These are phyloP conservation scores for Dictyophora rubrovolvata DNA, from an alignment of 768 basidiomycete species.

Conservation along the genomic window DNA sequence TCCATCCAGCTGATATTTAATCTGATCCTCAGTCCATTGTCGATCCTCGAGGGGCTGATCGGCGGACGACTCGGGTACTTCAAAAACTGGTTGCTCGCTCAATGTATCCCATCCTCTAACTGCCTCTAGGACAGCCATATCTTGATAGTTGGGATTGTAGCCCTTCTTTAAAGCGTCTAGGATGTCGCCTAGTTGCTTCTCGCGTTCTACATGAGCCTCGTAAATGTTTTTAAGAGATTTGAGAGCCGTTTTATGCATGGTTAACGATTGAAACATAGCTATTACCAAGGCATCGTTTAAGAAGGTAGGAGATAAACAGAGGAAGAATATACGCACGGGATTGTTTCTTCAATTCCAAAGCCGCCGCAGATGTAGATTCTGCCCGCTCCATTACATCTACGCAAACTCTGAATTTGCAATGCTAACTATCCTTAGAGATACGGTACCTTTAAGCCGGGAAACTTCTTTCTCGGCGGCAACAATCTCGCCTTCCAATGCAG, in stretches of 20 bases:
- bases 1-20: slow-evolving; percentile 46
- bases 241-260: slow-evolving; percentile 65
- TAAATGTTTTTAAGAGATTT: slow-evolving; percentile 67
- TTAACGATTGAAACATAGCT: slow-evolving; percentile 74
- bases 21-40: slow-evolving; percentile 47
- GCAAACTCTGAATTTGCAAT: background rate
- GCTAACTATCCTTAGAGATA: background rate
- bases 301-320: background rate
- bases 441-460: slow-evolving; percentile 55
- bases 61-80: slow-evolving; percentile 24
- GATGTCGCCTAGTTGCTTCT: slow-evolving; percentile 73
- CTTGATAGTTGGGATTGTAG: slow-evolving; percentile 98
- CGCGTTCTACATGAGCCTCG: slow-evolving; percentile 60
- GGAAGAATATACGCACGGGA: slow-evolving; percentile 51
- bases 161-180: slow-evolving; percentile 68
- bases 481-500: slow-evolving; percentile 48
- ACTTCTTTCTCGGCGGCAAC: slow-evolving; percentile 58
- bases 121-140: slow-evolving; percentile 97
- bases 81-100: slow-evolving; percentile 12
- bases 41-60: slow-evolving; percentile 45
- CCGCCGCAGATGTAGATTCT: slow-evolving; percentile 69
- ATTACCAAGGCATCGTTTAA: slow-evolving; percentile 3
- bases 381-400: slow-evolving; percentile 68
- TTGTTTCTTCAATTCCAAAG: slow-evolving; percentile 73
- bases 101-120: slow-evolving; percentile 87